Base-by-base conservation (phyloP, 495 filamentous ascomycete genomes). In the Aspergillus bridgeri region DNA sequence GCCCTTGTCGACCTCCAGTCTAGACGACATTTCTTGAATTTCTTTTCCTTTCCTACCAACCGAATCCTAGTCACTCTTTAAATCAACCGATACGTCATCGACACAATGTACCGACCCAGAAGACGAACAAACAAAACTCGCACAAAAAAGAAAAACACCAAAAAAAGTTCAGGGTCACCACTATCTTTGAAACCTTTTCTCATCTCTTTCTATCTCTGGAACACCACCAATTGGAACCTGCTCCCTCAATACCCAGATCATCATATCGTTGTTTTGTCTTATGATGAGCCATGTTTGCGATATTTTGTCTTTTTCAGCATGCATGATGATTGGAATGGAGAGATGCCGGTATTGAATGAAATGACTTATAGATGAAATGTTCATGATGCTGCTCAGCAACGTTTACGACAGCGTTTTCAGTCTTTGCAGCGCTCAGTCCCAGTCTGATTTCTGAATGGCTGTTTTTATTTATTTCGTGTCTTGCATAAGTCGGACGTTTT, bases 281-380 rank as follows among this genome's bases (percentile, higher is more conserved):
- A 42, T 25, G 48, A 51, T 54, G 49, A 57, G 23, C 50, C 27
- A 29, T 21, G 20, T 52, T 53, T 38, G 33, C 33, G 33, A 38
- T 38, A 9, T 38, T 38, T 38, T 38, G 33, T 38, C 33, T 38
- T 38, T 38, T 38, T 33, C 56, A 57, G 18, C 47, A 57, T 51
- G 48, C 48, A 58, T 63, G 60, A 66, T 55, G 64, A 66, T 61
- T 63, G 56, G 60, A 63, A 66, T 56, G 64, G 62, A 61, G 59
- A 58, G 60, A 61, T 52, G 62, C 58, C 57, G 64, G 38, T 63
- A 66, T 66, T 66, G 64, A 66, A 48, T 66, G 64, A 66, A 57
- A 66, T 47, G 64, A 66, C 57, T 57, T 50, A 62, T 62, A 60
- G 54, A 65, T 63, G 60, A 66, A 48, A 63, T 54, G 64, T 62